These are phyloP conservation scores for Capsicum chinense DNA, from an alignment of 257 asterid species.

Conservation along the genomic window DNA sequence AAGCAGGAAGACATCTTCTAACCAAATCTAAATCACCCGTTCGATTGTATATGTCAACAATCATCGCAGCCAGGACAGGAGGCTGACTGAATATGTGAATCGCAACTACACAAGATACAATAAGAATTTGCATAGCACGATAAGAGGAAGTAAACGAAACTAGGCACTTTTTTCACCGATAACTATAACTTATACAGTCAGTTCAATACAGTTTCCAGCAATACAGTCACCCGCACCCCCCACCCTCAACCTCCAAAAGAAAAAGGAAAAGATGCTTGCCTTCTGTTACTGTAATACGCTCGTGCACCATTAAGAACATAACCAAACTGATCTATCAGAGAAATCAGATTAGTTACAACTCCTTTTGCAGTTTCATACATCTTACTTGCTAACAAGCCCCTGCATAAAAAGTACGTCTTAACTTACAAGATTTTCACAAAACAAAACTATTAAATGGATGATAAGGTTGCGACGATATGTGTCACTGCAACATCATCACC, in stretches of 20 bases:
- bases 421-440: slow-evolving; percentile 9
- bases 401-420: slow-evolving; percentile 38
- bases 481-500: not conserved
- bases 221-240: too few species aligned
- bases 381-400: slow-evolving; percentile 89
- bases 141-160: not conserved
- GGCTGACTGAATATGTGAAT: slow-evolving; percentile 66
- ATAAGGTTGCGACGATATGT: not conserved
- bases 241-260: too few species aligned
- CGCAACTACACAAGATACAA: not conserved
- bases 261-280: slow-evolving; percentile 44
- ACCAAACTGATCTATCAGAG: slow-evolving; percentile 66
- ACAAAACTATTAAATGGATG: not conserved
- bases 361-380: slow-evolving; percentile 91
- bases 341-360: slow-evolving; percentile 73
- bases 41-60: slow-evolving; percentile 57
- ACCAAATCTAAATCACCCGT: slow-evolving; percentile 62
- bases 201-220: not conserved
- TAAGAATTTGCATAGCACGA: not conserved
- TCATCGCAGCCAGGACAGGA: slow-evolving; percentile 88
- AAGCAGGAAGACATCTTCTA: slow-evolving; percentile 66
- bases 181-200: not conserved
- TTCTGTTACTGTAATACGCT: slow-evolving; percentile 83
- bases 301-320: slow-evolving; percentile 90
- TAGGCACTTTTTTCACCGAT: not conserved